A percentile compares a stretch with the other conserved stretches of the same genome.
These are phyloP conservation scores for Torulaspora globosa DNA, from an alignment of 1,139 yeast genomes.

Conservation along the genomic window DNA sequence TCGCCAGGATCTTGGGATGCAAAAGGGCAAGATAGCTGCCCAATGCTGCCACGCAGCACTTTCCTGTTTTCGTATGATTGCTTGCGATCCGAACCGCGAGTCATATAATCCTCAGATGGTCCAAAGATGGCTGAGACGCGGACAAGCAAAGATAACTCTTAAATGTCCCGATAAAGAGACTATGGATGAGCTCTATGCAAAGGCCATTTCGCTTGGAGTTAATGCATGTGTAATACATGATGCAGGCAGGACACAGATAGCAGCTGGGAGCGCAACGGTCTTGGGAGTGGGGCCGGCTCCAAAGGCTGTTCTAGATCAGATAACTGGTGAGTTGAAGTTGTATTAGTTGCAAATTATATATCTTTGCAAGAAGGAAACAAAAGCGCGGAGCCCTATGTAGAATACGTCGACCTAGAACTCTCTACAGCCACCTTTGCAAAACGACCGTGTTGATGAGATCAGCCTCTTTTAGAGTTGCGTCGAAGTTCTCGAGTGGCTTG, in stretches of 20 bases:
- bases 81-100: conserved; percentile 45
- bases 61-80: conserved; percentile 73
- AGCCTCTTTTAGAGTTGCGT: conserved; percentile 62
- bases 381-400: background rate
- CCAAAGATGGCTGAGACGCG: conserved; percentile 74
- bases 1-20: conserved; percentile 86
- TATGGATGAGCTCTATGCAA: conserved; percentile 72
- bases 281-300: conserved; percentile 97
- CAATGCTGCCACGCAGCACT: conserved; percentile 98
- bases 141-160: conserved; percentile 93
- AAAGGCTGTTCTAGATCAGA: conserved; percentile 69
- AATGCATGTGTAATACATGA: conserved; percentile 82
- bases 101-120: conserved; percentile 60
- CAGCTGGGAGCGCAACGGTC: conserved; percentile 92
- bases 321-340: conserved; percentile 73
- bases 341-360: conserved; percentile 42
- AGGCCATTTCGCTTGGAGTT: conserved; percentile 74
- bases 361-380: conserved; percentile 1
- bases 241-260: conserved; percentile 96
- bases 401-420: conserved; percentile 2
- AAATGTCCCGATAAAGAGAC: conserved; percentile 73
- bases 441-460: conserved; percentile 81
- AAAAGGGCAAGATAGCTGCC: conserved; percentile 94
- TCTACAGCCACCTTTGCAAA: conserved; percentile 69
- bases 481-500: conserved; percentile 59